A percentile compares a stretch with the other conserved stretches of the same genome.
Conservation (phyloP, 306 rosid genomes). For the Benincasa hispida region DNA sequence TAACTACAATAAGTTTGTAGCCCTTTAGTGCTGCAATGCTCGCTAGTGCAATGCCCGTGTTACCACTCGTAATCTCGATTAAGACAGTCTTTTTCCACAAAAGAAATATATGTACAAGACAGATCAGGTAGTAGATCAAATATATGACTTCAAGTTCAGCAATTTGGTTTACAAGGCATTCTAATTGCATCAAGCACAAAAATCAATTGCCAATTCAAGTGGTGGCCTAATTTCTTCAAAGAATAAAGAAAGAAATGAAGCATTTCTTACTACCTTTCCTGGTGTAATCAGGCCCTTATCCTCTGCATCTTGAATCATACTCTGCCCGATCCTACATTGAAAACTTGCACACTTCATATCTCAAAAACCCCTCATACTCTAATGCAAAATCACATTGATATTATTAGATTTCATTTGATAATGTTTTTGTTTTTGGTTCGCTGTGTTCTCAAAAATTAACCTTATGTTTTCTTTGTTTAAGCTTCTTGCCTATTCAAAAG, state of each 20-base stretch:
- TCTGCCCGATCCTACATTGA: slow-evolving; percentile 39
- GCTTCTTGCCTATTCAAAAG: not conserved
- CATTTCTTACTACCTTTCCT: slow-evolving; percentile 42
- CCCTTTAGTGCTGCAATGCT: slow-evolving; percentile 56
- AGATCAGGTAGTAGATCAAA: slow-evolving; percentile 5
- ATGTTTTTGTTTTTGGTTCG: not conserved
- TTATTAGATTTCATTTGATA: not conserved
- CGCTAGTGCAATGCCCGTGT: slow-evolving; percentile 76
- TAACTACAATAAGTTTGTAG: slow-evolving; percentile 38
- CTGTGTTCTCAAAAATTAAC: not conserved
- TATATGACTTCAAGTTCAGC: not conserved
- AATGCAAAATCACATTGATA: not conserved
- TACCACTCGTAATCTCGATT: slow-evolving; percentile 62
- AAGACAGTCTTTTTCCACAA: slow-evolving; percentile 41
- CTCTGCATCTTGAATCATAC: slow-evolving; percentile 80
- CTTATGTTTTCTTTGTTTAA: not conserved
- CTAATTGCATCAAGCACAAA: not conserved
- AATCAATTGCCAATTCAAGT: not conserved
- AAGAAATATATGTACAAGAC: not conserved
- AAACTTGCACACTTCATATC: not conserved
- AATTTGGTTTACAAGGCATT: not conserved
- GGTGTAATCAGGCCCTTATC: slow-evolving; percentile 65
- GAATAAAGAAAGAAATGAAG: not conserved
- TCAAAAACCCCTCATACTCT: not conserved
- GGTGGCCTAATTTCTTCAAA: not conserved